Evolutionary conservation across 1,284 basidiomycete species (phyloP), one percentile per base, ranked within the genome.

Genomic region (Trichosporon sp.): DNA sequence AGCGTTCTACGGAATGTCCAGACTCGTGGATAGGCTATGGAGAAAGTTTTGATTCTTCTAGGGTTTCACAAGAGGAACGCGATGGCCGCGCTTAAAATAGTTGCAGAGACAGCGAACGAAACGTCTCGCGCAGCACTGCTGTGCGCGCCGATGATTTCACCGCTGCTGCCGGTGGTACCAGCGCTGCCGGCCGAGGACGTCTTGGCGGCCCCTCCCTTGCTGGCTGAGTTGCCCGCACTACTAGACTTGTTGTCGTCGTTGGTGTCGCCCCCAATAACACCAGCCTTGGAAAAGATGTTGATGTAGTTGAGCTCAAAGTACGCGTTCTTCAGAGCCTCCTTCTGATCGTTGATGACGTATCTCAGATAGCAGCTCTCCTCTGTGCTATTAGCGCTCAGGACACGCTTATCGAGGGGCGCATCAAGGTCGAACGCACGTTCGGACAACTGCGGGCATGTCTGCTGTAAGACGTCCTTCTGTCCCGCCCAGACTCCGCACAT

Each of bases 271-370:
- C 33, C 29, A 13, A 21, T 19, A 16, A 33, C 9, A 0, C 52
- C 34, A 25, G 37, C 37, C 56, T 66, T 71, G 5, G 74, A 74
- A 68, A 70, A 81, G 25, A 81, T 81, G 65, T 84, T 84, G 60
- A 86, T 77, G 69, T 85, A 84, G 67, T 84, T 83, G 67, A 92
- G 83, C 74, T 91, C 89, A 72, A 90, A 92, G 80, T 88, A 91
- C 1, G 89, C 89, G 60, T 84, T 84, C 73, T 85, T 83, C 79
- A 88, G 91, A 1, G 69, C 74, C 10, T 66, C 61, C 1, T 85
- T 34, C 10, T 57, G 49, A 63, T 85, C 76, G 33, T 88, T 87
- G 69, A 89, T 82, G 56, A 91, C 90, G 65, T 85, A 90, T 77
- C 89, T 86, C n/a, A 84, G 82, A 80, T 91, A 90, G 77, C 77